Conservation (phyloP, 495 filamentous ascomycete species). For the Acidomyces sp. region DNA sequence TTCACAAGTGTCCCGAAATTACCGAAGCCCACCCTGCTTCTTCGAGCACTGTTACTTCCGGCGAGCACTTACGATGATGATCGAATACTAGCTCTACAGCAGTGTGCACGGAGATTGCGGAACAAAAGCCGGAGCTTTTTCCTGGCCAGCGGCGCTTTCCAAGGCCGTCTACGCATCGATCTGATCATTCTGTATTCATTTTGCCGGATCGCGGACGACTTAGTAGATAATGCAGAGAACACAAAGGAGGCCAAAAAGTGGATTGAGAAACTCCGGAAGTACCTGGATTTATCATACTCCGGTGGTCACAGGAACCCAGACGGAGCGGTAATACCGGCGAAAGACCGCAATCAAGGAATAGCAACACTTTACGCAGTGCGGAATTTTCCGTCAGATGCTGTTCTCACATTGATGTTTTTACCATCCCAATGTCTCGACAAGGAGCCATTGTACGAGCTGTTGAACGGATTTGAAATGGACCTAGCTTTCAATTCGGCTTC, state of each 20-base stretch:
- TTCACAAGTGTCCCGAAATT: constrained; percentile 32
- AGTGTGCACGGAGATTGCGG: constrained; percentile 40
- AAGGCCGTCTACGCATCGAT: constrained; percentile 50
- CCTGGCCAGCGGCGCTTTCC: constrained; percentile 49
- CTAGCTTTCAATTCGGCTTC: constrained; percentile 33
- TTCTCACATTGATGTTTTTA: constrained; percentile 39
- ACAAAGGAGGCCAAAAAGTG: constrained; percentile 34
- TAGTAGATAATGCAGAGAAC: constrained; percentile 45
- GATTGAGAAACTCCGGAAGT: constrained; percentile 39
- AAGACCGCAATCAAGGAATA: constrained; percentile 9
- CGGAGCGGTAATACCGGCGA: constrained; percentile 1
- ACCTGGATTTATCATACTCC: constrained; percentile 34
- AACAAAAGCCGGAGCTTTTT: constrained; percentile 57
- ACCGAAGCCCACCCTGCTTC: constrained; percentile 35
- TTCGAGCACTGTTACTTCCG: constrained; percentile 34
- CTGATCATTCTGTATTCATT: constrained; percentile 56
- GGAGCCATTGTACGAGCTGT: constrained; percentile 42
- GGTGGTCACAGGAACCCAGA: not conserved
- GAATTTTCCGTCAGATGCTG: constrained; percentile 35
- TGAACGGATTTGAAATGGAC: constrained; percentile 52
- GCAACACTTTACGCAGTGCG: constrained; percentile 21
- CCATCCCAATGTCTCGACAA: constrained; percentile 40
- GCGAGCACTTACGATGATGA: constrained; percentile 35
- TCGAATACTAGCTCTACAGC: constrained; percentile 40
- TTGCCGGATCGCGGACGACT: constrained; percentile 55